Evolutionary conservation across 108 stramenopile genomes (phyloP), one percentile per base, ranked within the genome.

Genomic region (Skeletonema tropicum): DNA sequence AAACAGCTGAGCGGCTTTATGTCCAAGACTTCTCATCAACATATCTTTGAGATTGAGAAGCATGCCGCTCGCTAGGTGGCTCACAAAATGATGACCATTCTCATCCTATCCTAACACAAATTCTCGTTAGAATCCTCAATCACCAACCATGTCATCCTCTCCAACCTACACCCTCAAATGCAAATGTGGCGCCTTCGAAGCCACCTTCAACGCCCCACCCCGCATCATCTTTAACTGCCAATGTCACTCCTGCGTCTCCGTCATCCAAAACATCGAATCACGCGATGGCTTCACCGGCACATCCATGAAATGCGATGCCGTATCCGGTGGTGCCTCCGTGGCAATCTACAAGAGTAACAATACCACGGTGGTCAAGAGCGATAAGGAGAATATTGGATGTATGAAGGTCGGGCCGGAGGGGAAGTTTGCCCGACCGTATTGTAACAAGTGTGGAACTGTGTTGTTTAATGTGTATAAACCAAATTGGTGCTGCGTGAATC

Each of bases 181-280:
- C 76, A 77, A 77, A 73, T 77, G 76, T 49, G 71, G 71, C 64
- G 64, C 71, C 55, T 72, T 77, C 71, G 71, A 72, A 45, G 71
- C 71, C 55, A 58, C 31, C 11, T 77, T 77, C 71, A 29, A 77
- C 64, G 8, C 71, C 35, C 30, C 64, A 11, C 76, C 76, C 17
- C 71, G 70, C 29, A 36, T 65, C 6, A 49, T 29, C 46, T 77
- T 77, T 19, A 77, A 77, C 76, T 77, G 76, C 25, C 76, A 77
- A 17, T 77, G 76, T 46, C 76, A 65, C 71, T 73, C 71, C 26
- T 77, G 71, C 76, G 76, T 77, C 46, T 65, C 76, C 14, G 63
- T 55, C 32, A 7, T 46, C 29, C 52, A 73, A 38, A 41, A 48
- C 64, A 77, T 77, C 63, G 76, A 77, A 42, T 36, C 62, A 19